Conservation (phyloP, 2,329 filamentous ascomycete genomes). For the Corinectria fuckeliana region DNA sequence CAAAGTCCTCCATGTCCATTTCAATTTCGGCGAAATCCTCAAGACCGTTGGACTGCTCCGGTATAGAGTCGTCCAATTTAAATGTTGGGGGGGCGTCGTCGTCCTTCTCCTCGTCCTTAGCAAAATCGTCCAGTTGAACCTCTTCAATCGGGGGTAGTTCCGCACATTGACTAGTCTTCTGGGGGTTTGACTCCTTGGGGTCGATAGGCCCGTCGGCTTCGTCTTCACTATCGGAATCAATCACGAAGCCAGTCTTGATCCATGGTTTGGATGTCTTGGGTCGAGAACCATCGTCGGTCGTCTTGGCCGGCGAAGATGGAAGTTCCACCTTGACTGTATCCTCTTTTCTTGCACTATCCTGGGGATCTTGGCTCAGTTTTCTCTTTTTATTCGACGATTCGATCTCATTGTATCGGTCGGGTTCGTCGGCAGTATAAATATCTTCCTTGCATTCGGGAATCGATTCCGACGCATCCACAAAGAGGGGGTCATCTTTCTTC, state of each 20-base stretch:
- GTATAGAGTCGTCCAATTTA: constrained; percentile 42
- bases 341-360: constrained; percentile 6
- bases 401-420: constrained; percentile 44
- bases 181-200: constrained; percentile 2
- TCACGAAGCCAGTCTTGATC: constrained; percentile 64
- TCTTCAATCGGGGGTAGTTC: constrained; percentile 28
- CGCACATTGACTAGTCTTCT: constrained; percentile 31
- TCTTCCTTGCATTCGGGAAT: constrained; percentile 35
- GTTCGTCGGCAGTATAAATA: constrained; percentile 38
- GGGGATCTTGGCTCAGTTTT: constrained; percentile 35
- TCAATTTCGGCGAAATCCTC: constrained; percentile 54
- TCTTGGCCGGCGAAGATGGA: constrained; percentile 43
- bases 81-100: constrained; percentile 26
- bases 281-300: constrained; percentile 26
- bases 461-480: constrained; percentile 45
- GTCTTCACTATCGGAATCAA: constrained; percentile 68
- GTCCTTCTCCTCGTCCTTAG: constrained; percentile 31
- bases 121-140: constrained; percentile 29
- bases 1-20: constrained; percentile 57
- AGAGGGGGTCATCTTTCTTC: constrained; percentile 64
- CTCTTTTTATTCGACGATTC: constrained; percentile 41
- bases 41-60: constrained; percentile 45
- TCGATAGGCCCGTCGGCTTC: constrained; percentile 31
- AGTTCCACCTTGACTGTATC: constrained; percentile 31
- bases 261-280: constrained; percentile 32